Evolutionary conservation across 2,329 filamentous ascomycete genomes (phyloP).

Genomic region (Trichoderma brevicompactum): DNA sequence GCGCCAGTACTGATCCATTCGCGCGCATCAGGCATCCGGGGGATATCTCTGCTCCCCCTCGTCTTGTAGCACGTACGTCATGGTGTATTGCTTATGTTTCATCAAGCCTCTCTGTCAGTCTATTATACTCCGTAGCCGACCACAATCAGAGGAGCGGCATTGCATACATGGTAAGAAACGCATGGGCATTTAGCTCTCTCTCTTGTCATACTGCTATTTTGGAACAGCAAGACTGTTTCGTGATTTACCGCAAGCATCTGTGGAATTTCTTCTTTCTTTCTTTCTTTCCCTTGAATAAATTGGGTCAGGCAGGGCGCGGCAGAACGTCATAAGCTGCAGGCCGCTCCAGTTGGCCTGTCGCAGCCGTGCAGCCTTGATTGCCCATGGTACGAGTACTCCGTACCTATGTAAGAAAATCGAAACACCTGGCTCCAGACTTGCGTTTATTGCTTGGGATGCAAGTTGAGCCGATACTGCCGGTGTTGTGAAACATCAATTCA

Average conservation of each 20-base stretch:
- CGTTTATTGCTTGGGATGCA: not conserved
- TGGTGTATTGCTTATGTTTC: no score
- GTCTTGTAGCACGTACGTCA: not conserved
- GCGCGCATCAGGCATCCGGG: not conserved
- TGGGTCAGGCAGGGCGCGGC: not conserved
- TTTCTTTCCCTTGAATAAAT: not conserved
- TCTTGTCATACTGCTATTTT: not conserved
- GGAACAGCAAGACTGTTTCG: not conserved
- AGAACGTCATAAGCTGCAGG: not conserved
- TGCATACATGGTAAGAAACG: not conserved
- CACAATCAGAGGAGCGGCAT: not conserved
- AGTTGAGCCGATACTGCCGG: slow-evolving; percentile 1
- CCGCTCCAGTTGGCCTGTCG: not conserved
- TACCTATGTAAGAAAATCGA: not conserved
- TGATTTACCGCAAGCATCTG: not conserved
- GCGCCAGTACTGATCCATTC: not conserved
- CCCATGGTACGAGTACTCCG: not conserved
- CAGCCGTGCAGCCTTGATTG: not conserved
- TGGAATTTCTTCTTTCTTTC: no score
- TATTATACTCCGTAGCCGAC: no score
- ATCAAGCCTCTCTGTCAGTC: no score
- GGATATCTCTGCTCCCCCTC: not conserved
- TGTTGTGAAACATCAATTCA: not conserved
- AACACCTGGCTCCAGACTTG: not conserved
- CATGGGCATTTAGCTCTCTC: not conserved